These are phyloP conservation scores for Trametes cinnabarina DNA, from an alignment of 768 basidiomycete genomes.

Conservation along the genomic window DNA sequence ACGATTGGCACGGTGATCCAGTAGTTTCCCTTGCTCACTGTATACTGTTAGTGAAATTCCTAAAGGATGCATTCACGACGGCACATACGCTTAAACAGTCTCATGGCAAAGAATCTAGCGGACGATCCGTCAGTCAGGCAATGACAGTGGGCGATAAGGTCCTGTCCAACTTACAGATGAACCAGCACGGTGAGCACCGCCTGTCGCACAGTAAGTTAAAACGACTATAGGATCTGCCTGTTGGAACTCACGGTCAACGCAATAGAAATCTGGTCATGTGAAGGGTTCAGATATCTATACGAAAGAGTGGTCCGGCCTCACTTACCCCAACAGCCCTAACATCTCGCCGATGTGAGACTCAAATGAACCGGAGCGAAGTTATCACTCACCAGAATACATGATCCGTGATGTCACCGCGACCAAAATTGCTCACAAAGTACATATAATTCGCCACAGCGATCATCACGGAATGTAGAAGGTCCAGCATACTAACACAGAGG, in stretches of 20 bases:
- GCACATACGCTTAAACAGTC: constrained; percentile 24
- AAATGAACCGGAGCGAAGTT: not conserved
- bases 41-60: not conserved
- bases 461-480: constrained; percentile 26
- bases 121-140: no score
- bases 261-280: constrained; percentile 14
- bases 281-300: not conserved
- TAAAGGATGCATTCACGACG: not conserved
- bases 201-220: not conserved
- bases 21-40: constrained; percentile 27
- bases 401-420: constrained; percentile 18
- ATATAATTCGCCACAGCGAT: constrained; percentile 23
- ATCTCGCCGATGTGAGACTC: not conserved
- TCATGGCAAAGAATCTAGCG: constrained; percentile 25
- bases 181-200: constrained; percentile 25
- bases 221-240: not conserved
- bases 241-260: constrained; percentile 20
- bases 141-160: no score
- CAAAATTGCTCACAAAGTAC: constrained; percentile 25
- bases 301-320: not conserved
- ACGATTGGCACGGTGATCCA: constrained; percentile 19
- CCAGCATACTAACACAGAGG: constrained; percentile 18
- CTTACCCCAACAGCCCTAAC: constrained; percentile 16
- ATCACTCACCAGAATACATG: constrained; percentile 23
- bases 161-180: constrained; percentile 27